These are phyloP conservation scores for Torulaspora franciscae DNA, from an alignment of 805 yeast genomes.

Conservation along the genomic window DNA sequence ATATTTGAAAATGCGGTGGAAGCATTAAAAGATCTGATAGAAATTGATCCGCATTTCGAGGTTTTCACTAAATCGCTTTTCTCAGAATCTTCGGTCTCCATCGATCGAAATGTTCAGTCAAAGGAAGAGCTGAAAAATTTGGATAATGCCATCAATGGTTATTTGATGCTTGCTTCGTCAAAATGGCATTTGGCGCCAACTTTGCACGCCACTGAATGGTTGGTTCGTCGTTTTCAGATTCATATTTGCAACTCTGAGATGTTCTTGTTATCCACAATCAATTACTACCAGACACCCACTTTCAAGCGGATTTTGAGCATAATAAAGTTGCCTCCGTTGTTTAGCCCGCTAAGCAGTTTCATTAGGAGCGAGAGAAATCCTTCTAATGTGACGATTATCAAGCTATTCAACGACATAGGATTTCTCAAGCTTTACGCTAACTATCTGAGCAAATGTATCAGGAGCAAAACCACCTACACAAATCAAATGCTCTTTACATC, in stretches of 20 bases:
- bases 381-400: constrained; percentile 59
- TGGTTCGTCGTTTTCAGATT: constrained; percentile 82
- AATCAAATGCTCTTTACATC: constrained; percentile 75
- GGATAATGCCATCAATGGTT: constrained; percentile 68
- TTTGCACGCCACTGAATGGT: constrained; percentile 86
- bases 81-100: constrained; percentile 69
- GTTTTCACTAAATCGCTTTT: constrained; percentile 70
- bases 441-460: constrained; percentile 42
- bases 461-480: constrained; percentile 55
- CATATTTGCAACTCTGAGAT: constrained; percentile 76
- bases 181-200: constrained; percentile 73
- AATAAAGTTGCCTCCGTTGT: constrained; percentile 71
- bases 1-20: constrained; percentile 67
- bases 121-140: constrained; percentile 71
- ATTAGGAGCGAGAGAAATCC: constrained; percentile 63
- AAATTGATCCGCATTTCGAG: constrained; percentile 69
- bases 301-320: constrained; percentile 75
- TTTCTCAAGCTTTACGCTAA: constrained; percentile 62
- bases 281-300: constrained; percentile 70
- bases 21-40: constrained; percentile 67
- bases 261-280: constrained; percentile 65
- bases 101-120: constrained; percentile 80
- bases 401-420: constrained; percentile 67
- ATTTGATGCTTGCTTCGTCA: constrained; percentile 68
- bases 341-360: constrained; percentile 64